Evolutionary conservation across 129 eudicot genomes (phyloP).

Genomic region (carrot (Daucus carota)): DNA sequence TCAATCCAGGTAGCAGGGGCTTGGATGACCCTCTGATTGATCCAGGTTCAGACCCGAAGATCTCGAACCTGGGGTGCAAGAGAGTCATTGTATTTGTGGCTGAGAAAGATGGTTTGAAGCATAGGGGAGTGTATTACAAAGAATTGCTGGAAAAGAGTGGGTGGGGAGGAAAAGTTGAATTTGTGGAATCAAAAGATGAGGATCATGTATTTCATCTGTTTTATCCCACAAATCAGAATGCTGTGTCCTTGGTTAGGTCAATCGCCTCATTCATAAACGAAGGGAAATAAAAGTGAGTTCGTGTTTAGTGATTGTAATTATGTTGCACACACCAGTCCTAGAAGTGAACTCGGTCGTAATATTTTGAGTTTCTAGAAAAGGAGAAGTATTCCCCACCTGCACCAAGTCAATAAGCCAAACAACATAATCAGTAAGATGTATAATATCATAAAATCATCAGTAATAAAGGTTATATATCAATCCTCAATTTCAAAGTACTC

Average conservation of each 20-base stretch:
- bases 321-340: constrained; percentile 41
- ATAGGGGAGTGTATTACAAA: constrained; percentile 27
- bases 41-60: constrained; percentile 25
- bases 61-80: constrained; percentile 19
- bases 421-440: neutral
- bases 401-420: constrained; percentile 7
- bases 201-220: constrained; percentile 29
- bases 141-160: constrained; percentile 26
- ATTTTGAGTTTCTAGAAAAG: constrained; percentile 33
- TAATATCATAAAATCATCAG: neutral
- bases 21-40: constrained; percentile 29
- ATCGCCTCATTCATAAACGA: constrained; percentile 14
- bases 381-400: constrained; percentile 41
- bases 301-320: no score
- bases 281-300: no score
- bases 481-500: constrained; percentile 29
- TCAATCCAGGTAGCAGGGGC: neutral
- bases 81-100: constrained; percentile 36
- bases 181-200: constrained; percentile 26
- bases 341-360: constrained; percentile 24
- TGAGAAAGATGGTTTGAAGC: constrained; percentile 30
- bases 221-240: constrained; percentile 18
- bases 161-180: constrained; percentile 23
- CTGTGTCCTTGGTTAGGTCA: constrained; percentile 12
- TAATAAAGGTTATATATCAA: constrained; percentile 1